Base-by-base conservation (phyloP, 352 stramenopile genomes). In the Phytophthora pisi region DNA sequence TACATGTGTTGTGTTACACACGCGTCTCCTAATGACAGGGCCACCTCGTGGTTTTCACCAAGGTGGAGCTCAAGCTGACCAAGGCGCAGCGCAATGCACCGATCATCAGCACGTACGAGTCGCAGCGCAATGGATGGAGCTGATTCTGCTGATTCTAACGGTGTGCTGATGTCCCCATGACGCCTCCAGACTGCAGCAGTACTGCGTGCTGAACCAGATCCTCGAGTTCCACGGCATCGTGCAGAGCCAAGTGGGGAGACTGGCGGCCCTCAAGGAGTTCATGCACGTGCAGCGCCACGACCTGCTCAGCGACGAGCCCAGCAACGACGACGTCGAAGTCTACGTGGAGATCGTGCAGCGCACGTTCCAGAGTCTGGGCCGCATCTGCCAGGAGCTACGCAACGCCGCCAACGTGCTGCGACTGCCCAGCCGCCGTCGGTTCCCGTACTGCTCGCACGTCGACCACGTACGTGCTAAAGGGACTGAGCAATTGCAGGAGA, bases 161-260 rank as follows among this genome's bases (percentile, higher is more conserved):
- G 18, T 58, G 49, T 52, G 28, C 5, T 51, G 3, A 15, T 50
- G 20, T 49, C 60, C 20, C 51, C 31, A 30, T 51, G 8, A 51
- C 30, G 24, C 3, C 31, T 34, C 4, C 61, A 94, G 86, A 23
- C 66, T 94, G 57, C 81, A 92, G 62, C 82, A 94, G 42, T 94
- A 92, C 63, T 92, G 84, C 64, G 84, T 94, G 58, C 66, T 94
- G 38, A 89, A 92, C 69, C 86, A 94, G 71, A 92, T 94, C 62
- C 78, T 94, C 51, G 86, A 94, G 72, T 92, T 94, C 63, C 84
- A 94, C 61, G 75, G 78, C 54, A 77, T 86, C 49, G 63, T 89
- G 51, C 84, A 91, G 67, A 69, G 75, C 20, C 82, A 90, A 72
- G 63, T 89, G 55, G 74, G 70, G 6, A 68, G 66, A 5, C 70